Base-by-base conservation (phyloP, 1,284 basidiomycete genomes). In the Ceratobasidium sp. region DNA sequence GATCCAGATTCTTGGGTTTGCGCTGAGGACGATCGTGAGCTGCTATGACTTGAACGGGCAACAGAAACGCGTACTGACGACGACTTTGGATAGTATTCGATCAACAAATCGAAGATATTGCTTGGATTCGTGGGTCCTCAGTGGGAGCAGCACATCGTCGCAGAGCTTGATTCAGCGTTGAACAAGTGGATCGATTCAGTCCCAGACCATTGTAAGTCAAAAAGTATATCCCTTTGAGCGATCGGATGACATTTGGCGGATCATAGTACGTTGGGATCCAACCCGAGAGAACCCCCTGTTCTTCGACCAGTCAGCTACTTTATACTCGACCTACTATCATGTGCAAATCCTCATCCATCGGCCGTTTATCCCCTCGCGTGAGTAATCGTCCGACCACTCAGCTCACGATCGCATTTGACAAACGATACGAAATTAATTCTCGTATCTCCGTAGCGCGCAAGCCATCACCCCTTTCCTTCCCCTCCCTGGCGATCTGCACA, bases 401-500 rank as follows among this genome's bases (percentile, higher is more conserved):
- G 15, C 65, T n/a, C 33, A 33, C 4, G 33, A 4, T 33, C 33
- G 23, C 33, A 9, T 12, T 48, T 62, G 42, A 62, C 46, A 33
- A 73, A 73, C 33, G 3, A 84, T 85, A 44, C 3, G 85, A 85
- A 56, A 86, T 85, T 81, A 83, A 59, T 59, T 26, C 20, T 26
- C 57, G 57, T 33, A 26, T 33, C 13, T 20, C 26, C 40, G 57
- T 23, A 75, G 71, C 89, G 0, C 86, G 87, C 59, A 89, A 90
- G 79, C 88, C 88, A 0, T 89, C 90, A 0, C 86, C 89, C 0
- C 82, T 91, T 1, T 87, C 90, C 1, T 82, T 91, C 87, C 93
- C 94, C 0, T 94, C 93, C 0, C 87, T 95, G 17, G 92, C 94
- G 0, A 95, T 96, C 67, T 96, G 94, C 83, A 92, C 92, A 20